phyloP scores from a whole-genome alignment of 139 green algal species.

The Chlorella sp. region DNA sequence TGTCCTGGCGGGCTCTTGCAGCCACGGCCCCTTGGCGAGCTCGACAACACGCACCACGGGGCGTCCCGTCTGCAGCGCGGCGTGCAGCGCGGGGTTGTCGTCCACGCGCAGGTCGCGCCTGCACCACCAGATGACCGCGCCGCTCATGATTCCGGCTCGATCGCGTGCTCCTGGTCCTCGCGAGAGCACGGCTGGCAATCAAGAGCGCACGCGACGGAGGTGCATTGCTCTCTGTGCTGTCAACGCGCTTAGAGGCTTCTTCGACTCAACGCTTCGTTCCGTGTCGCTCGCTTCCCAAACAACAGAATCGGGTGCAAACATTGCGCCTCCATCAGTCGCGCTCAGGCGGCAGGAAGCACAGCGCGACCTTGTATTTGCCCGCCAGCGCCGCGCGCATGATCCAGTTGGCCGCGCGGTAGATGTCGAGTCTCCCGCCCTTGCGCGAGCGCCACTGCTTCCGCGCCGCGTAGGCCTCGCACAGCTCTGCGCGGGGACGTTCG shows the following conservation, averaged over 20 bases:
- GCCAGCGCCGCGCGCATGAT: constrained; percentile 47
- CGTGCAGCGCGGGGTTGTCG: constrained; percentile 74
- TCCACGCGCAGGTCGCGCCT: constrained; percentile 67
- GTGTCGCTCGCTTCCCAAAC: no score
- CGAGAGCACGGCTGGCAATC: no score
- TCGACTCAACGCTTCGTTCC: no score
- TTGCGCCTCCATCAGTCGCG: background rate
- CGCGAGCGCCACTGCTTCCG: constrained; percentile 38
- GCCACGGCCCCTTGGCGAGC: no score
- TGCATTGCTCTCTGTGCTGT: no score
- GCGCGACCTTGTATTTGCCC: constrained; percentile 20
- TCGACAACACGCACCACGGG: constrained; percentile 64
- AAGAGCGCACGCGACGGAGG: no score
- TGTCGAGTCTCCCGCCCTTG: constrained; percentile 42
- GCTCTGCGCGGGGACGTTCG: constrained; percentile 3
- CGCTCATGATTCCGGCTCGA: no score
- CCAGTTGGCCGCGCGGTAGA: constrained; percentile 56
- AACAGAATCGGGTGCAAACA: no score
- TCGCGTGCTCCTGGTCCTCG: no score
- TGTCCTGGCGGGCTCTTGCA: no score
- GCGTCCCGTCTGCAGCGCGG: constrained; percentile 42
- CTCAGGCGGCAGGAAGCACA: constrained; percentile 47
- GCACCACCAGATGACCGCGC: constrained; percentile 56
- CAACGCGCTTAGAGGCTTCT: no score
- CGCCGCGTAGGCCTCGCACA: constrained; percentile 41